A percentile compares a stretch with the other conserved stretches of the same genome.
Conservation (phyloP, 768 basidiomycete species). For the Dentipellis fragilis region DNA sequence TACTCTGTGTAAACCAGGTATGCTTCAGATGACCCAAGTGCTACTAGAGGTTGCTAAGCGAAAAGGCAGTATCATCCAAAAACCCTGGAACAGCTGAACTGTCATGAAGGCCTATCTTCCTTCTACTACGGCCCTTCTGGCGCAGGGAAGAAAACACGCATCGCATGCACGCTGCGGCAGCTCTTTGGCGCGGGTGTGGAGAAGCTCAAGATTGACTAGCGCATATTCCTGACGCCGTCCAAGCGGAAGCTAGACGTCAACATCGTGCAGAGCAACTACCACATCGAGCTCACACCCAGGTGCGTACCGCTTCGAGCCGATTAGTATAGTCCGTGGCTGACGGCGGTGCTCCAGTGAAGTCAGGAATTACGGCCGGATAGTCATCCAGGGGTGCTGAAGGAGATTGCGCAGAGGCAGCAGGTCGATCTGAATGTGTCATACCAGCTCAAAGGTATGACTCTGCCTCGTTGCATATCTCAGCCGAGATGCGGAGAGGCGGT, state of each 20-base stretch:
- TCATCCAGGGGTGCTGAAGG: constrained; percentile 94
- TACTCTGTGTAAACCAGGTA: constrained; percentile 47
- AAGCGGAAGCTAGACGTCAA: constrained; percentile 94
- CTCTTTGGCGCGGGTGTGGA: constrained; percentile 89
- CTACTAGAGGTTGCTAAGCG: neutral
- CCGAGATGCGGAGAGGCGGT: no score
- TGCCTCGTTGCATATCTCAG: neutral
- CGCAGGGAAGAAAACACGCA: constrained; percentile 96
- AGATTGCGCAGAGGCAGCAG: constrained; percentile 98
- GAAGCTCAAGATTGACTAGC: constrained; percentile 98
- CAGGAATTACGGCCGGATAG: constrained; percentile 87
- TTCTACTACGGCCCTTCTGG: constrained; percentile 96
- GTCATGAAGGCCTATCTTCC: constrained; percentile 74
- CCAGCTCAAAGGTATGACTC: constrained; percentile 76
- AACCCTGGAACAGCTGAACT: constrained; percentile 76
- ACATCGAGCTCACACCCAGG: constrained; percentile 97
- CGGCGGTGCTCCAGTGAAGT: constrained; percentile 68
- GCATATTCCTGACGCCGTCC: constrained; percentile 89
- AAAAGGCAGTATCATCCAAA: constrained; percentile 67
- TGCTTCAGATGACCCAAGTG: neutral
- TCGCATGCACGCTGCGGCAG: constrained; percentile 80
- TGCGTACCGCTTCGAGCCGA: constrained; percentile 22
- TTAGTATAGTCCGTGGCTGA: neutral
- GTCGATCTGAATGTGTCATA: constrained; percentile 94
- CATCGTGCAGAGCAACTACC: constrained; percentile 94